Evolutionary conservation across 2,329 filamentous ascomycete species (phyloP), one percentile per base, ranked within the genome.

Genomic region (Xylaria digitata): DNA sequence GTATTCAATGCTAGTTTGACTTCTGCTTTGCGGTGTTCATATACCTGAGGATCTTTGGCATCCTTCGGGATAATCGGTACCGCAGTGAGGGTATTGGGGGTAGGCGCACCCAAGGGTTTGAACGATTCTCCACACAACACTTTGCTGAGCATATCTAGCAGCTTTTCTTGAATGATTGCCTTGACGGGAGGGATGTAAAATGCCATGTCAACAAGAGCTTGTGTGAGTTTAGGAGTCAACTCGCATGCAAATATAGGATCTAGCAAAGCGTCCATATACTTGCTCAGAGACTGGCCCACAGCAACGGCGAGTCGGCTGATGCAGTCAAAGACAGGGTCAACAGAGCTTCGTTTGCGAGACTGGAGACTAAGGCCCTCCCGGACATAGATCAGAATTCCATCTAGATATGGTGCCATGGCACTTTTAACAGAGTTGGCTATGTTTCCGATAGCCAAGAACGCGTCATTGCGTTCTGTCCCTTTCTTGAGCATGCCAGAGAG

Each of bases 161-260:
- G 83, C 73, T 96, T 90, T 75, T 97, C 95, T 76, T 99, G 96
- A 46, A 99, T 98, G 6, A 89, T 94, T 1, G 92, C 87, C 77
- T 97, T 96, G 64, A 97, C 93, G 0, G 96, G 94, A 0, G 95
- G 96, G 53, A 99, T 97, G 77, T 99, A 98, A 77, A 98, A 97
- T 32, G 96, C 96, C 92, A 99, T 97, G 76, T 99, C 96, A 23
- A 98, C 94, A 61, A 99, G 84, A 2, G 96, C 96, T 77, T 98
- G 94, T 0, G 95, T 97, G 26, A 99, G 86, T 72, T 96, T 96
- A 63, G 95, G 92, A 43, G 94, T 97, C 59, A 99, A 85, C 55
- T 97, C 96, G 77, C 96, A 99, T 17, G 93, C 94, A 79, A 99
- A 99, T 66, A 99, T 97, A 11, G 96, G 94, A 73, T 97, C 95